phyloP scores from a whole-genome alignment of 192 early-diverging fungal species.

The Linnemannia hyalina region DNA sequence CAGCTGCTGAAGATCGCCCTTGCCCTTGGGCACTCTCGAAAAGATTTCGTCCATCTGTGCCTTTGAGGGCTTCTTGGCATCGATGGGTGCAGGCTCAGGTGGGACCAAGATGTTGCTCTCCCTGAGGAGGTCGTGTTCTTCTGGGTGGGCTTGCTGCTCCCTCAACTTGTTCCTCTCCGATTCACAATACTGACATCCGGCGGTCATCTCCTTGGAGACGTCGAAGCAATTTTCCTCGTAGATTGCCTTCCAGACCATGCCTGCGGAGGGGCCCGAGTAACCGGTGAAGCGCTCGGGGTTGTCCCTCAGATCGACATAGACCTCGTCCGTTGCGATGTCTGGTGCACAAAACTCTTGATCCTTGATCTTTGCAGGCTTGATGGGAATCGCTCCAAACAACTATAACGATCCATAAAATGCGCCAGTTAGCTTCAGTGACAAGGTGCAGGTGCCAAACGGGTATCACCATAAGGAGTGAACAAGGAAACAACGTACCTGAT shows the following conservation, averaged over 20 bases:
- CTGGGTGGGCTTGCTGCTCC: constrained; percentile 5
- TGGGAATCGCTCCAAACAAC: constrained; percentile 55
- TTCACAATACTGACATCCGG: constrained; percentile 45
- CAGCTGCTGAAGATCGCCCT: constrained; percentile 36
- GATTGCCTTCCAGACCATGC: constrained; percentile 94
- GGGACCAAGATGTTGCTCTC: constrained; percentile 39
- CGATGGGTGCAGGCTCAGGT: constrained; percentile 44
- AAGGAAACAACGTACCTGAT: constrained; percentile 33
- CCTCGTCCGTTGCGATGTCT: constrained; percentile 65
- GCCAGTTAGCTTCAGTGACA: no score
- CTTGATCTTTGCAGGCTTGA: constrained; percentile 59
- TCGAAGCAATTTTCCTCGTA: constrained; percentile 99
- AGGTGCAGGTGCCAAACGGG: not conserved
- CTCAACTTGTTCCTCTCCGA: constrained; percentile 27
- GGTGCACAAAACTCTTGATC: constrained; percentile 86
- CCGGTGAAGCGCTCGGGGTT: constrained; percentile 99
- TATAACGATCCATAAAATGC: constrained; percentile 31
- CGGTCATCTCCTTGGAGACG: constrained; percentile 70
- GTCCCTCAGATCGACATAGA: constrained; percentile 89
- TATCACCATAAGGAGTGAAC: not conserved
- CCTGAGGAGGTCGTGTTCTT: not conserved
- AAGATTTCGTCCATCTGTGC: constrained; percentile 47
- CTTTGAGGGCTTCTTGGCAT: constrained; percentile 21
- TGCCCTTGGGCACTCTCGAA: constrained; percentile 34
- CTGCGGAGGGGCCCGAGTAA: constrained; percentile 90